phyloP scores from a whole-genome alignment of 148 eudicot genomes.

The Persicaria maculosa region DNA sequence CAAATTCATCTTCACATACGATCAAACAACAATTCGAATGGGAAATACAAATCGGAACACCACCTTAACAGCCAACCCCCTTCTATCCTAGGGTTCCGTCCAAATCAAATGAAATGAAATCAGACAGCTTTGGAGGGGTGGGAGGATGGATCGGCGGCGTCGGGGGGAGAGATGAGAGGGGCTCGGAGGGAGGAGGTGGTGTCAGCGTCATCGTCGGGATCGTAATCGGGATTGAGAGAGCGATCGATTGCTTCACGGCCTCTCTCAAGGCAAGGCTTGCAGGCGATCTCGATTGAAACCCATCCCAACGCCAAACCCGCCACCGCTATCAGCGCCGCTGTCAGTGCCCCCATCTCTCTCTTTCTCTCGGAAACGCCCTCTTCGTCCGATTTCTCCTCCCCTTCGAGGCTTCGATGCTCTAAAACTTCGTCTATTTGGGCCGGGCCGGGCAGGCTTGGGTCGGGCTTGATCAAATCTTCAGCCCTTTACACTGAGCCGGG shows the following conservation, averaged over 20 bases:
- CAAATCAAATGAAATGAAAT: constrained; percentile 1
- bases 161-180: constrained; percentile 43
- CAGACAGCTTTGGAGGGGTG: constrained; percentile 31
- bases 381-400: background rate
- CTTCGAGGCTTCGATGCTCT: too few relatives aligned
- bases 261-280: constrained; percentile 80
- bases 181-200: constrained; percentile 20
- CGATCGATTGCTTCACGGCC: constrained; percentile 90
- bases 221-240: constrained; percentile 76
- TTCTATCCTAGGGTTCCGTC: too few relatives aligned
- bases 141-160: constrained; percentile 18
- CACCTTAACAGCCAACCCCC: background rate
- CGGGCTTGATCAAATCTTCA: too few relatives aligned
- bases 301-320: constrained; percentile 64
- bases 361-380: constrained; percentile 11
- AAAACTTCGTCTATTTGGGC: too few relatives aligned
- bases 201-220: constrained; percentile 53
- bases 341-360: constrained; percentile 63
- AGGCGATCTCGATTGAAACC: constrained; percentile 73
- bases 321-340: constrained; percentile 62
- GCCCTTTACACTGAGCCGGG: too few relatives aligned
- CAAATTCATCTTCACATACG: too few relatives aligned
- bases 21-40: too few relatives aligned
- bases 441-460: too few relatives aligned
- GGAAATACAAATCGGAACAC: too few relatives aligned